Base-by-base conservation (phyloP, 2,329 filamentous ascomycete species). In the Colletotrichum theobromicola region DNA sequence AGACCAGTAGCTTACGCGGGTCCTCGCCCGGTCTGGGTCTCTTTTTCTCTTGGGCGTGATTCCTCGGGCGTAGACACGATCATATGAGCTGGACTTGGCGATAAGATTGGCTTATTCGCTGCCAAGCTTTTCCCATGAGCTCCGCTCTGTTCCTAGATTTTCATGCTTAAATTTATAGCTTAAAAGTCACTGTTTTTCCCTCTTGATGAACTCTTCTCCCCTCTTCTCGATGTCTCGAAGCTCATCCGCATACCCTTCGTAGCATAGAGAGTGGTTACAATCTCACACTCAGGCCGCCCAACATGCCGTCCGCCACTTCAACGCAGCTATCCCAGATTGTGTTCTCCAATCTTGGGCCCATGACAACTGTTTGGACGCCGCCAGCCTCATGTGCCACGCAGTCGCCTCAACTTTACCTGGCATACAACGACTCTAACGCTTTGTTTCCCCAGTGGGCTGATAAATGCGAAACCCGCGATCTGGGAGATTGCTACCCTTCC, bases 401-500 rank as follows among this genome's bases (percentile, higher is more conserved):
- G 13, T n/a, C 35, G 13, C 58, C 26, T 8, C n/a, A 28, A 2
- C 58, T 63, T 6, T 42, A 18, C 12, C 21, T 34, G 32, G 55
- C 34, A 13, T n/a, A n/a, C 12, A 57, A 26, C 7, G 35, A 34
- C 3, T 21, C 18, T 21, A 21, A 21, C n/a, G 2, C 1, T 4
- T 4, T 62, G 2, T 1, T 7, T 4, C 55, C 26, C 24, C 9
- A 7, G 6, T 69, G 46, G 13, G 18, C 30, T 16, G 24, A n/a
- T 2, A 16, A 60, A 21, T 82, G 78, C 60, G 50, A 26, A 3
- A 6, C 6, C 21, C 21, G 30, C 2, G 24, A 58, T 16, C 55
- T 70, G 5, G 76, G 76, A 6, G 71, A 78, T 30, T 82, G 80
- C 32, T 28, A 77, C 4, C 79, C 80, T 3, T 73, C 68, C 0